Base-by-base conservation (phyloP, 108 stramenopile genomes). In the Pseudonitzschia pungens region DNA sequence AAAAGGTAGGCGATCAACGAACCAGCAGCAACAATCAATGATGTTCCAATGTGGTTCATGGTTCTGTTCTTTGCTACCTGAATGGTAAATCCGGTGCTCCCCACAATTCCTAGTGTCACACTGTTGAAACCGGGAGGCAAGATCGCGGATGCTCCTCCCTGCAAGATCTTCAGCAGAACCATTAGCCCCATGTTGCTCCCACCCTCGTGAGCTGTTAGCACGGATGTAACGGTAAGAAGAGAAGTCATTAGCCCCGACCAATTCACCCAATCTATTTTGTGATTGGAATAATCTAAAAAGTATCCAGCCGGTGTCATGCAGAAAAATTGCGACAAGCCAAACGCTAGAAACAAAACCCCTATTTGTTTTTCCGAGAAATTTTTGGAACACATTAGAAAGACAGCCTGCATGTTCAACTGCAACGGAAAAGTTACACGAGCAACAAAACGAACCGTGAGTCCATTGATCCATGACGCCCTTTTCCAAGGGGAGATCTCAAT, bases 371-470 rank as follows among this genome's bases (percentile, higher is more conserved):
- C 89, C 31, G 78, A 56, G 67, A 81, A 90, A 50, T 63, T 63
- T 45, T 91, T 88, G 20, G 87, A 72, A 5, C 77, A 78, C 51
- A 91, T 85, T 27, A 91, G 78, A 70, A 84, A 91, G 31, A 87
- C 90, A 15, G 82, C 86, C 75, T 91, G 90, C 90, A 91, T 91
- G 71, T 91, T 91, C 69, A 91, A 80, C 78, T 80, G 55, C 22
- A 36, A 7, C n/a, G n/a, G n/a, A n/a, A n/a, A n/a, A n/a, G n/a
- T n/a, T n/a, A 20, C 48, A 15, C 41, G 20, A 1, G 29, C 63
- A 54, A 0, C 15, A 0, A 8, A 54, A 54, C 7, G n/a, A 0
- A 24, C n/a, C 14, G n/a, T 21, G 22, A 54, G 53, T 54, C 24
- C 14, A 54, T 54, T 0, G n/a, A 14, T 54, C 0, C 8, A n/a